Evolutionary conservation across 306 rosid genomes (phyloP).

Genomic region (Quercus rubra): DNA sequence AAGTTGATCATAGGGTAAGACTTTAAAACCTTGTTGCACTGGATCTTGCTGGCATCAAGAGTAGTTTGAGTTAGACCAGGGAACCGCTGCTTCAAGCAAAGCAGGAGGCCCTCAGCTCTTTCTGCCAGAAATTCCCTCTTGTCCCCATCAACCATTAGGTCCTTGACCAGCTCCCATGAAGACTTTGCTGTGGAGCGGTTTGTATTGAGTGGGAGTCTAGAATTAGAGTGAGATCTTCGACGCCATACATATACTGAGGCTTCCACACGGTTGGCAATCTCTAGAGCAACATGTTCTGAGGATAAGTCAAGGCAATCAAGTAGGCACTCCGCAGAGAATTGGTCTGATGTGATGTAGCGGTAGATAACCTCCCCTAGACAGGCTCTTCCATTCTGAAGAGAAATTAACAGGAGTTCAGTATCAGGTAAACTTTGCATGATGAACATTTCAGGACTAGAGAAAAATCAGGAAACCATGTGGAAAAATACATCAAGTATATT

Average conservation of each 20-base stretch:
- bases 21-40: slow-evolving; percentile 68
- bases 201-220: slow-evolving; percentile 46
- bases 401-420: neutral
- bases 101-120: slow-evolving; percentile 73
- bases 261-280: slow-evolving; percentile 88
- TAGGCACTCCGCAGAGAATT: slow-evolving; percentile 68
- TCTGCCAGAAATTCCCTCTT: slow-evolving; percentile 85
- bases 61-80: slow-evolving; percentile 87
- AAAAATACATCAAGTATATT: neutral
- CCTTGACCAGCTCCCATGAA: slow-evolving; percentile 93
- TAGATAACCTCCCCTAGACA: slow-evolving; percentile 85
- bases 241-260: slow-evolving; percentile 89
- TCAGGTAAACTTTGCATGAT: neutral
- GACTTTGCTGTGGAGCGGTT: slow-evolving; percentile 79
- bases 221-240: slow-evolving; percentile 62
- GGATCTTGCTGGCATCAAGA: slow-evolving; percentile 88
- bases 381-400: slow-evolving; percentile 78
- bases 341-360: slow-evolving; percentile 82
- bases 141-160: slow-evolving; percentile 79
- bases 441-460: neutral
- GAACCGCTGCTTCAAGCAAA: slow-evolving; percentile 76
- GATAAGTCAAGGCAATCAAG: slow-evolving; percentile 94
- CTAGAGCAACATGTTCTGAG: slow-evolving; percentile 89
- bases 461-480: neutral
- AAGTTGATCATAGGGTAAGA: neutral